Conservation (phyloP, 176 grass and related monocot species). For the Coix lacrymajobi region DNA sequence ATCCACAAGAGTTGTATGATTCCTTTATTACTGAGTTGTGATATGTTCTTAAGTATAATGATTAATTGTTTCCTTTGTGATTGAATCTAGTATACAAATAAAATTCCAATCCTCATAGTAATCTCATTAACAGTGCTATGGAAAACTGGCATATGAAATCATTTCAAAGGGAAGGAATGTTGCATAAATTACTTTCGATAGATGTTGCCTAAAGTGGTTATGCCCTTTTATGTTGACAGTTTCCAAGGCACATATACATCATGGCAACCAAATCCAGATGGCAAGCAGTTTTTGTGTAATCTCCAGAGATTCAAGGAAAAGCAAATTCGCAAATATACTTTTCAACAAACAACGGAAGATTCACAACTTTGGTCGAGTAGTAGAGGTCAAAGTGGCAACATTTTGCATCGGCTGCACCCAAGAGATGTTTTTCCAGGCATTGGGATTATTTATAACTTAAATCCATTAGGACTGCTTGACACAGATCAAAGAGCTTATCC, state of each 20-base stretch:
- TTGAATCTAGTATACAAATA: not conserved
- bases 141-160: not conserved
- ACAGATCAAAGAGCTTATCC: conserved; percentile 53
- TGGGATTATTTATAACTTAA: conserved; percentile 40
- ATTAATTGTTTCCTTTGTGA: not conserved
- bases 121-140: not conserved
- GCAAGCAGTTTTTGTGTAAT: conserved; percentile 62
- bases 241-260: conserved; percentile 79
- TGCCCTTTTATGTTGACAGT: conserved; percentile 32
- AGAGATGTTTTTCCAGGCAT: conserved; percentile 3
- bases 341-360: conserved; percentile 39
- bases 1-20: not conserved
- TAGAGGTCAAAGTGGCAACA: conserved; percentile 18
- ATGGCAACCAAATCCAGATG: conserved; percentile 55
- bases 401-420: conserved; percentile 18
- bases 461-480: conserved; percentile 47
- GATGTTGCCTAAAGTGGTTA: not conserved
- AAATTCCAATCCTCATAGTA: not conserved
- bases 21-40: not conserved
- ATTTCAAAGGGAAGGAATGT: not conserved
- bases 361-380: conserved; percentile 31
- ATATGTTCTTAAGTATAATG: not conserved
- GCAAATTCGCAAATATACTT: conserved; percentile 34
- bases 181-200: not conserved
- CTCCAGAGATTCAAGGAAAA: conserved; percentile 76